Evolutionary conservation across 805 yeast genomes (phyloP).

Genomic region (Jamesozyma jinghongensis): DNA sequence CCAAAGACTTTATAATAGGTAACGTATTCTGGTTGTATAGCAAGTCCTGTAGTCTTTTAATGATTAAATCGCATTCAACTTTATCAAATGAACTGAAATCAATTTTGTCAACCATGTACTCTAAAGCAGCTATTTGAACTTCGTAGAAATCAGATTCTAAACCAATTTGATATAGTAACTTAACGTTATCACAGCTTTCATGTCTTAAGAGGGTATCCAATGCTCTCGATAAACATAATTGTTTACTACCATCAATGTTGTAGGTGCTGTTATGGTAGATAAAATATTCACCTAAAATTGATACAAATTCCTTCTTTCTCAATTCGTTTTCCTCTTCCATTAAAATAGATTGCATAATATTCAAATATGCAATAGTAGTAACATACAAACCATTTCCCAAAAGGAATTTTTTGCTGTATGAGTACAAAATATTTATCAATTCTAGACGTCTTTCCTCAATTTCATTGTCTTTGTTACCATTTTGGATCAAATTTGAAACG

Average conservation of each 20-base stretch:
- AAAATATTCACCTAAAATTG: constrained; percentile 32
- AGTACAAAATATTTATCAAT: not conserved
- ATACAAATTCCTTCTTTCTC: constrained; percentile 4
- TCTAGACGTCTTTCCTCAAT: constrained; percentile 3
- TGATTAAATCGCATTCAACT: constrained; percentile 4
- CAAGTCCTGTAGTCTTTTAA: constrained; percentile 15
- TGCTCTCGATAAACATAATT: constrained; percentile 35
- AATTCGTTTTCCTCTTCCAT: not conserved
- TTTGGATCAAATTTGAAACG: constrained; percentile 11
- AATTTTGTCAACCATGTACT: constrained; percentile 18
- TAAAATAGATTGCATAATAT: constrained; percentile 5
- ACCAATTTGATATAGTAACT: constrained; percentile 29
- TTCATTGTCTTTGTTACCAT: constrained; percentile 5
- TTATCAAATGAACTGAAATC: constrained; percentile 2
- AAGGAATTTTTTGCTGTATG: constrained; percentile 9
- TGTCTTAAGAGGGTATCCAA: constrained; percentile 25
- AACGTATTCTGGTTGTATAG: constrained; percentile 28
- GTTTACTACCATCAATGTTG: constrained; percentile 41
- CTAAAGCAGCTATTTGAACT: constrained; percentile 37
- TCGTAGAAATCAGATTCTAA: constrained; percentile 36
- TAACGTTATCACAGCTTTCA: constrained; percentile 14
- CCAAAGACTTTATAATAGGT: constrained; percentile 38
- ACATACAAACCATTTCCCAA: constrained; percentile 25
- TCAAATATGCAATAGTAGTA: constrained; percentile 31
- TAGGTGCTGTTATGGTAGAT: constrained; percentile 20